These are phyloP conservation scores for Aureobasidium pullulans DNA, from an alignment of 2,329 filamentous ascomycete species.

Conservation along the genomic window DNA sequence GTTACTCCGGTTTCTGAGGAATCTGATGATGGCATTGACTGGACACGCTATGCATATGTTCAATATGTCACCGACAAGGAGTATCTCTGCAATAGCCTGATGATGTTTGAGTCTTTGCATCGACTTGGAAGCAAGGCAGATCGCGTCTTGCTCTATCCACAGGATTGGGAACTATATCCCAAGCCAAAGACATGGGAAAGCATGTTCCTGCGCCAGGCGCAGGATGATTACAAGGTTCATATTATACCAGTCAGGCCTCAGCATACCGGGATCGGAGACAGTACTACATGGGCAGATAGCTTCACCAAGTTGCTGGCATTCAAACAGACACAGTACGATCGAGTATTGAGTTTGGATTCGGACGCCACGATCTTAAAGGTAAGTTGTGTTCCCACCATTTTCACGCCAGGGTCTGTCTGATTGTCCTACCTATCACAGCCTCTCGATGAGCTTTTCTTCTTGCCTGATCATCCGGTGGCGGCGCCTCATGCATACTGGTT, in stretches of 20 bases:
- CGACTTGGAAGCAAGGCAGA: slow-evolving; percentile 34
- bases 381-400: neutral
- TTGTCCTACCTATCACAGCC: slow-evolving; percentile 29
- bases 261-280: no score
- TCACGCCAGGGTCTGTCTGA: neutral
- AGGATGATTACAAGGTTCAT: slow-evolving; percentile 41
- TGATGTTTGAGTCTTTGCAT: slow-evolving; percentile 37
- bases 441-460: slow-evolving; percentile 65
- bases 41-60: slow-evolving; percentile 35
- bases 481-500: slow-evolving; percentile 67
- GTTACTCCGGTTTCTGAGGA: neutral
- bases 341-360: slow-evolving; percentile 52
- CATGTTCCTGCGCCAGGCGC: slow-evolving; percentile 42
- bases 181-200: slow-evolving; percentile 18
- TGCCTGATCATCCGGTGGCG: slow-evolving; percentile 53
- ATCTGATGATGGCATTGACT: slow-evolving; percentile 21
- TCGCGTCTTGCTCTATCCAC: slow-evolving; percentile 37
- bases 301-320: slow-evolving; percentile 64
- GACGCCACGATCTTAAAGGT: slow-evolving; percentile 50
- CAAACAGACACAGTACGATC: slow-evolving; percentile 55
- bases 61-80: slow-evolving; percentile 36
- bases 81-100: slow-evolving; percentile 37
- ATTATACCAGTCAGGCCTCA: slow-evolving; percentile 38
- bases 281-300: slow-evolving; percentile 58
- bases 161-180: slow-evolving; percentile 22